Evolutionary conservation across 208 protist genomes (phyloP), one percentile per base, ranked within the genome.

Genomic region (Acanthamoeba castellanii): DNA sequence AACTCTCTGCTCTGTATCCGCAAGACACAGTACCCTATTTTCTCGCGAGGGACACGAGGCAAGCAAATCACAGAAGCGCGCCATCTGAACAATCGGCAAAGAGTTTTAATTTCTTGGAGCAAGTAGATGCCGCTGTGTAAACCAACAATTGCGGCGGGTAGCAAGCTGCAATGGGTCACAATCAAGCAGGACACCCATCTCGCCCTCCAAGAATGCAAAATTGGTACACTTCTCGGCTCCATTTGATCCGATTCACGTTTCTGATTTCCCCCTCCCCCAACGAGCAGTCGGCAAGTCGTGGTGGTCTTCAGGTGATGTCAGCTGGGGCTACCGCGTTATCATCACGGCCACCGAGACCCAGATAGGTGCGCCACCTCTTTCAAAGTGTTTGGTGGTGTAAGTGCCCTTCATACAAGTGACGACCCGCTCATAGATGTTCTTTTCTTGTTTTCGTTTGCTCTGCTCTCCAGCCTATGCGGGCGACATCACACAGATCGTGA

Each of bases 401-500:
- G 14, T 9, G 66, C 66, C 9, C 27, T n/a, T 27, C 59, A n/a
- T 27, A 4, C 14, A 0, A 66, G 5, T 37, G 14, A 1, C 70
- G 2, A 27, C n/a, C 2, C 70, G 70, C 70, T 78, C 22, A n/a
- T n/a, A n/a, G n/a, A 18, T 68, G 61, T 4, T 68, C 22, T 27
- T 27, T 25, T 9, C 61, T 8, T 18, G 61, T 22, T 2, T 47
- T 11, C 66, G 66, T 30, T 74, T 6, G 27, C 66, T 74, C 16
- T 3, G 34, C 22, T 8, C 45, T 8, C 14, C 76, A 85, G 76
- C 76, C 14, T 57, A 8, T 27, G 76, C 76, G 76, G 45, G 45
- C 45, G 76, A 85, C 47, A 85, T 85, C 76, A 85, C 76, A 57
- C 45, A 85, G 47, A 85, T 85, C 47, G 76, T 85, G 18, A 85